Evolutionary conservation across 2,329 filamentous ascomycete genomes (phyloP), one percentile per base, ranked within the genome.

Genomic region (Xylaria sp.): DNA sequence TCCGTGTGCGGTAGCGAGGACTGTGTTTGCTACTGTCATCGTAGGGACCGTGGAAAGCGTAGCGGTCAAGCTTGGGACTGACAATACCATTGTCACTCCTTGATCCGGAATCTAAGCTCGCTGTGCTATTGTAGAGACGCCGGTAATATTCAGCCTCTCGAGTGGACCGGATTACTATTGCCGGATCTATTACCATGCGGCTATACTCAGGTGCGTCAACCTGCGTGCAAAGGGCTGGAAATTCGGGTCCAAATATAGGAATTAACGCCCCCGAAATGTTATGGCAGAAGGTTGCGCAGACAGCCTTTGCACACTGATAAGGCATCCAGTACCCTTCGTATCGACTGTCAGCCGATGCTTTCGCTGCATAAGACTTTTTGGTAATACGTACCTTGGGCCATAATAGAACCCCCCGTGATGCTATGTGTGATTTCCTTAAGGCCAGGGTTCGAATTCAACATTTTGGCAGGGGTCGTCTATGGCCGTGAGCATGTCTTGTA

Each of bases 321-420:
- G 94, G 94, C 85, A 98, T 92, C 95, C 95, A 99, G 77, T 98
- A 99, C 33, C 95, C 93, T 96, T 66, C 47, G 44, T 8, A 5
- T 13, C 17, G n/a, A 43, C 31, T 5, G 31, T 66, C 40, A 67
- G 58, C 27, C 11, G 8, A 33, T 7, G 3, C 4, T 48, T 40
- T 23, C 2, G n/a, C 4, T 21, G 6, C 9, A 17, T 25, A 55
- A 33, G 43, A 21, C 15, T 3, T 43, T 21, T 7, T 2, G 58
- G 33, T 67, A 71, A 25, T 78, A 63, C 77, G 51, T 80, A 93
- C 92, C 93, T 87, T 99, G 95, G 54, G 93, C 94, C 63, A 87
- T 87, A 59, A 98, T 88, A 29, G 93, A 89, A 6, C 95, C 95
- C 25, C 95, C 95, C 0, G 95, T 99, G 74, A 98, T 96, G 76